Base-by-base conservation (phyloP, 2,329 filamentous ascomycete genomes). In the Tolypocladium tundrense region DNA sequence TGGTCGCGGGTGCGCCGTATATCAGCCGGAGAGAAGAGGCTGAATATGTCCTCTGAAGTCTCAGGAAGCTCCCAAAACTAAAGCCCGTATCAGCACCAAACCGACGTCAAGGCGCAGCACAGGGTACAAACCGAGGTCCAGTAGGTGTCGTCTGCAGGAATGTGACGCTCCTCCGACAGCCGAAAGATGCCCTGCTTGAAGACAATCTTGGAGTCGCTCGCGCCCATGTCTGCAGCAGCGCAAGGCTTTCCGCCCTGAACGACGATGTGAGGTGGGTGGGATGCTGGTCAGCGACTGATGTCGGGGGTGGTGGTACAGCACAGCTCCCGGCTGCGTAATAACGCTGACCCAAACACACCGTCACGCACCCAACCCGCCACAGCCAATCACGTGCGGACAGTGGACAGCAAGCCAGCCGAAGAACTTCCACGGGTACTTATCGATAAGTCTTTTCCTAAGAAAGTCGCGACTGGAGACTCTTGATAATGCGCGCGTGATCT, bases 171-270 rank as follows among this genome's bases (percentile, higher is more conserved):
- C 72, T 96, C 91, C n/a, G 91, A 94, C 60, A 99, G 85, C 70
- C 89, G 86, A 79, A 97, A 97, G 77, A 97, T 96, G 75, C 92
- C 93, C 76, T 96, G 90, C 77, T 97, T 97, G 83, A 99, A 97
- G 70, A 93, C 91, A 70, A 97, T 86, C 82, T 97, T 97, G 68
- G 93, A 97, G 78, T 97, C 93, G 76, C 93, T 97, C 71, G 93
- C 93, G 75, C 94, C 94, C 94, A 99, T 99, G 50, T 63, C 64
- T 68, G 65, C 60, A 60, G 65, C 60, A 61, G 64, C 60, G 64
- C 62, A 64, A 69, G 65, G 65, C 61, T 61, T 57, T 39, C 54
- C 43, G 52, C 51, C 60, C 53, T 50, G 39, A 43, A 54, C 51
- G 41, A 57, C 53, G 60, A 61, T 59, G 62, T 60, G 58, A 37